Base-by-base conservation (phyloP, 352 stramenopile species). In the Globisporangium camurandrum region DNA sequence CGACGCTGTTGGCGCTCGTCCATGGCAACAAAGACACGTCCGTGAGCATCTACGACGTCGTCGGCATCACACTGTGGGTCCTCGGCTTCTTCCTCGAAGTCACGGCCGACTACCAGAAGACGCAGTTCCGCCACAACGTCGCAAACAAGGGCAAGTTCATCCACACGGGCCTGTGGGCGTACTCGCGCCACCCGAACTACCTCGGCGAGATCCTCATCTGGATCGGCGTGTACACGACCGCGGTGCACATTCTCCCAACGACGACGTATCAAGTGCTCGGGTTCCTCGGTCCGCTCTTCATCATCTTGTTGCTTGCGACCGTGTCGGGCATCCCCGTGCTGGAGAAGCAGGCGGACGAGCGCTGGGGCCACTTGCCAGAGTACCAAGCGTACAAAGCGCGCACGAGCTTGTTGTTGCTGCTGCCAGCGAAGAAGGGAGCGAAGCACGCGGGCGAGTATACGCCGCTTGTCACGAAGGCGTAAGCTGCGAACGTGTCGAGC, bases 161-260 rank as follows among this genome's bases (percentile, higher is more conserved):
- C 46, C 68, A 70, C 16, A 61, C 54, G 1, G 86, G 86, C 0
- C 64, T 96, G 3, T 96, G 86, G 86, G 53, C 59, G 45, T 95
- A 89, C 54, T 92, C 70, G 54, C 79, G 88, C 23, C 90, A 97
- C 75, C 90, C 90, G 3, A 97, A 97, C 61, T 97, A 97, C 66
- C 78, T 91, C 27, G 88, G 86, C 22, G 90, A 97, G 71, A 89
- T 97, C 45, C 48, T 86, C 23, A 88, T 96, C 64, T 97, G 88
- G 88, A 39, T 83, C 46, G 74, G 69, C n/a, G 57, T 84, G 39
- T 86, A 82, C 58, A 24, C 74, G 28, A 51, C 67, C 36, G 54
- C 53, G 0, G 67, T 76, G 27, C 70, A 71, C 53, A 65, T 66
- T 37, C 54, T 88, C 30, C 64, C 66, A 8, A 71, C 59, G n/a